Percentiles rank a stretch among this genome's conserved stretches.
Evolutionary conservation across 768 basidiomycete genomes (phyloP).

Genomic region (Phanerochaete sordida): DNA sequence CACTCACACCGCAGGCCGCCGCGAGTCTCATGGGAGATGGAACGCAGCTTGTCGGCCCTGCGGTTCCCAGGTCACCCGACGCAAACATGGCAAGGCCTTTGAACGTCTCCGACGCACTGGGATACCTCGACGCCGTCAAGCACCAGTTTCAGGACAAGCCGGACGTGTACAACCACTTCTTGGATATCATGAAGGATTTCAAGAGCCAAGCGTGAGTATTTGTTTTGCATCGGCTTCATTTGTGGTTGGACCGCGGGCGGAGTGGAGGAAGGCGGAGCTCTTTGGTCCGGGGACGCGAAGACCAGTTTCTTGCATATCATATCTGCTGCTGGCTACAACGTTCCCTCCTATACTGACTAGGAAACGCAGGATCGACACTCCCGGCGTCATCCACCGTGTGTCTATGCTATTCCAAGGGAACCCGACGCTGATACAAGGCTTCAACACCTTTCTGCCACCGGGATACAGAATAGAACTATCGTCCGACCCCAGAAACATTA

Average conservation of each 20-base stretch:
- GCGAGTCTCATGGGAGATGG: constrained; percentile 4
- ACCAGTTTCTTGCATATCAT: background rate
- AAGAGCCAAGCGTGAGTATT: constrained; percentile 85
- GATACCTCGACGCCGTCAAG: constrained; percentile 94
- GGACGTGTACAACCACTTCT: constrained; percentile 90
- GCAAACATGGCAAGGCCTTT: constrained; percentile 47
- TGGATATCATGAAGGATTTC: constrained; percentile 99
- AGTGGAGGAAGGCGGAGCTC: too few species aligned
- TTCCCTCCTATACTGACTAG: background rate
- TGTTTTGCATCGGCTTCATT: background rate
- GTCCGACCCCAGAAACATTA: constrained; percentile 62
- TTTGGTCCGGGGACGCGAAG: too few species aligned
- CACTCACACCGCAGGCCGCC: constrained; percentile 6
- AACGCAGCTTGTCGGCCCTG: constrained; percentile 7
- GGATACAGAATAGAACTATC: constrained; percentile 93
- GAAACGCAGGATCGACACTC: constrained; percentile 85
- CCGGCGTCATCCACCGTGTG: constrained; percentile 94
- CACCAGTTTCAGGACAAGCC: constrained; percentile 85
- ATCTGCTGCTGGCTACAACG: background rate
- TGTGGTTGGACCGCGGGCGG: background rate
- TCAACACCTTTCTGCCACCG: constrained; percentile 94
- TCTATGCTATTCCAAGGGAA: constrained; percentile 91
- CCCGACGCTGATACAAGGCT: constrained; percentile 88
- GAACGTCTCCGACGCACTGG: constrained; percentile 91
- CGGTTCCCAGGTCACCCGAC: constrained; percentile 10